A percentile compares a stretch with the other conserved stretches of the same genome.
phyloP scores from a whole-genome alignment of 352 stramenopile genomes.

The Pythium rishiriense region DNA sequence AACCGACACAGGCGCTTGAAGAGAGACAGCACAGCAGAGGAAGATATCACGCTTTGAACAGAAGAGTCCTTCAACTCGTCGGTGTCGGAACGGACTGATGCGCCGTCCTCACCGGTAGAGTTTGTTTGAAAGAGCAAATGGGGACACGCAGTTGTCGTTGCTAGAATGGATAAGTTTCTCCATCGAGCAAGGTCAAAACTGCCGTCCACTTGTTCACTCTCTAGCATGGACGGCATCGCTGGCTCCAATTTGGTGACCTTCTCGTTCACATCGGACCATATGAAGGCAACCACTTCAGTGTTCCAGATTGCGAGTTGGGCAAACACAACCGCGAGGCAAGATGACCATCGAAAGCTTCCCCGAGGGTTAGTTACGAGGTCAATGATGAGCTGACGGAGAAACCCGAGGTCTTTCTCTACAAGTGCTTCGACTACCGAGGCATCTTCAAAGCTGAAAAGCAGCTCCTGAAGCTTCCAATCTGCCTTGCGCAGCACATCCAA shows the following conservation, averaged over 20 bases:
- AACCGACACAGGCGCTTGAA: slow-evolving; percentile 57
- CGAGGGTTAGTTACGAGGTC: slow-evolving; percentile 15
- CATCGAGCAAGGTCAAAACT: slow-evolving; percentile 51
- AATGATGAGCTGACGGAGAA: slow-evolving; percentile 16
- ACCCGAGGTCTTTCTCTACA: slow-evolving; percentile 13
- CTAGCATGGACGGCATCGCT: slow-evolving; percentile 34
- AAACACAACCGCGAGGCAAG: slow-evolving; percentile 48
- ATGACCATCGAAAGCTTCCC: slow-evolving; percentile 60
- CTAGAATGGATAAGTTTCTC: slow-evolving; percentile 64
- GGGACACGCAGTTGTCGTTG: slow-evolving; percentile 47
- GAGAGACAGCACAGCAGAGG: slow-evolving; percentile 39
- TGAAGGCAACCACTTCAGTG: slow-evolving; percentile 59
- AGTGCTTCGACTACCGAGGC: slow-evolving; percentile 11
- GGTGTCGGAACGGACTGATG: slow-evolving; percentile 1
- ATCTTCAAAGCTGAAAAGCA: slow-evolving; percentile 26
- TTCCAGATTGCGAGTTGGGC: slow-evolving; percentile 35
- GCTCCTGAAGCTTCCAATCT: slow-evolving; percentile 23
- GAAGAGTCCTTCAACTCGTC: slow-evolving; percentile 23
- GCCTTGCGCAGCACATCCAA: slow-evolving; percentile 25
- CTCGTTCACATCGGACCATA: slow-evolving; percentile 65
- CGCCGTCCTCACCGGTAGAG: neutral
- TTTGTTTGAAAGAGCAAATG: slow-evolving; percentile 27
- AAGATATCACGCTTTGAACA: slow-evolving; percentile 41
- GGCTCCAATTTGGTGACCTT: slow-evolving; percentile 67
- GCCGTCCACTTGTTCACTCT: slow-evolving; percentile 3